Percentiles rank a stretch among this genome's conserved stretches.
phyloP scores from a whole-genome alignment of 805 yeast species.

The Lipomyces mesembrius region DNA sequence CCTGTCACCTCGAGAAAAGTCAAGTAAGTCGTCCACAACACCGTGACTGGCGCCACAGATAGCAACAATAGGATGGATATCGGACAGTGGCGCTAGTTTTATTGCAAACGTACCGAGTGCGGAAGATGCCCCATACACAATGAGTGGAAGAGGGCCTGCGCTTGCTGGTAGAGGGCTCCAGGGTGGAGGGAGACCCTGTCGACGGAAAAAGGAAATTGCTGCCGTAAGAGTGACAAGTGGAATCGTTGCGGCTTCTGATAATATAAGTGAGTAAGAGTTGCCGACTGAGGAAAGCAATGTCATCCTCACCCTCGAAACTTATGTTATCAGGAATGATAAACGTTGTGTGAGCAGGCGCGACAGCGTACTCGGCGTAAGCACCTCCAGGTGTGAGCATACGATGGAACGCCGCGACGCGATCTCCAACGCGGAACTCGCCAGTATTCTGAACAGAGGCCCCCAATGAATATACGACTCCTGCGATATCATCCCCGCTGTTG shows the following conservation, averaged over 20 bases:
- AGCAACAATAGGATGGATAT: slow-evolving; percentile 19
- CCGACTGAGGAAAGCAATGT: background rate
- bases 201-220: slow-evolving; percentile 3
- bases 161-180: background rate
- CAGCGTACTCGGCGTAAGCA: slow-evolving; percentile 22
- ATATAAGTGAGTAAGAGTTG: background rate
- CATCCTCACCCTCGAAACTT: slow-evolving; percentile 15
- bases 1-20: slow-evolving; percentile 17
- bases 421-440: slow-evolving; percentile 22
- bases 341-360: slow-evolving; percentile 14
- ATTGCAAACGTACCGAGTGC: slow-evolving; percentile 20
- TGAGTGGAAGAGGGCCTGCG: background rate
- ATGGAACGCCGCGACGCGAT: slow-evolving; percentile 24
- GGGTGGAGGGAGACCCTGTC: slow-evolving; percentile 1
- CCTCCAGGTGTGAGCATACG: slow-evolving; percentile 19
- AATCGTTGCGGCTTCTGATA: slow-evolving; percentile 18
- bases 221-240: slow-evolving; percentile 21
- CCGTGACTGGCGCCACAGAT: slow-evolving; percentile 13
- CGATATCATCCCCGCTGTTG: slow-evolving; percentile 24
- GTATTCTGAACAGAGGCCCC: slow-evolving; percentile 2
- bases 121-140: slow-evolving; percentile 20
- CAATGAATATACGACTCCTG: slow-evolving; percentile 16
- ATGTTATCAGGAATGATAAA: slow-evolving; percentile 12
- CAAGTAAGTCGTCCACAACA: background rate
- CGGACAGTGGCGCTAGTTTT: slow-evolving; percentile 22